These are phyloP conservation scores for Hysterium pulicare DNA, from an alignment of 2,329 filamentous ascomycete genomes.

Conservation along the genomic window DNA sequence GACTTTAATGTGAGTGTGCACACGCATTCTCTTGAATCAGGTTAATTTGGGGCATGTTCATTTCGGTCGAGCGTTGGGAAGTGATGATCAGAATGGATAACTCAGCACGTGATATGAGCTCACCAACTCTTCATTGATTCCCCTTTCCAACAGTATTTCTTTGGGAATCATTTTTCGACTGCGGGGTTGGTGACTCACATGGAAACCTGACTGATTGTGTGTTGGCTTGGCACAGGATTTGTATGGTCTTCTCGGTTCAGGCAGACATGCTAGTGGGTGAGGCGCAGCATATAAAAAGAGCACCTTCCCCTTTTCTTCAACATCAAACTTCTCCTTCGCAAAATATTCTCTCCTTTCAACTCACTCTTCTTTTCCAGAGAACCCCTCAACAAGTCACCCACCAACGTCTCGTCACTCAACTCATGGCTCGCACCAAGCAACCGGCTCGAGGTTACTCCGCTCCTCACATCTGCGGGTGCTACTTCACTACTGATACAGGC, in stretches of 20 bases:
- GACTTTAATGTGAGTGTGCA: neutral
- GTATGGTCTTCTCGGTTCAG: neutral
- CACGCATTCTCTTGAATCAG: neutral
- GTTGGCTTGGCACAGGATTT: neutral
- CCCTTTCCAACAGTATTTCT: neutral
- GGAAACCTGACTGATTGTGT: neutral
- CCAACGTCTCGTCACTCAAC: neutral
- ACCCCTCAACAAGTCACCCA: no score
- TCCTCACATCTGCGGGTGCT: constrained; percentile 18
- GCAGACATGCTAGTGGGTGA: neutral
- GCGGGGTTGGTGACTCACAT: no score
- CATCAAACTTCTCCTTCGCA: neutral
- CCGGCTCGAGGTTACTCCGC: neutral
- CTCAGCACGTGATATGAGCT: neutral
- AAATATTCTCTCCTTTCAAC: neutral
- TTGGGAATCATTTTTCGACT: no score
- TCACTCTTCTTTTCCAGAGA: no score
- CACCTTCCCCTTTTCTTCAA: neutral
- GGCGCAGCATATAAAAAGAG: neutral
- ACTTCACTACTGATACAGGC: constrained; percentile 8
- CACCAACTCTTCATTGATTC: neutral
- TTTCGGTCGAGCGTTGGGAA: no score
- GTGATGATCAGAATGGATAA: neutral
- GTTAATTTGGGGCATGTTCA: neutral
- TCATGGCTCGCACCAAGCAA: constrained; percentile 1